phyloP scores from a whole-genome alignment of 768 basidiomycete genomes.

The Leccinum variicolor region DNA sequence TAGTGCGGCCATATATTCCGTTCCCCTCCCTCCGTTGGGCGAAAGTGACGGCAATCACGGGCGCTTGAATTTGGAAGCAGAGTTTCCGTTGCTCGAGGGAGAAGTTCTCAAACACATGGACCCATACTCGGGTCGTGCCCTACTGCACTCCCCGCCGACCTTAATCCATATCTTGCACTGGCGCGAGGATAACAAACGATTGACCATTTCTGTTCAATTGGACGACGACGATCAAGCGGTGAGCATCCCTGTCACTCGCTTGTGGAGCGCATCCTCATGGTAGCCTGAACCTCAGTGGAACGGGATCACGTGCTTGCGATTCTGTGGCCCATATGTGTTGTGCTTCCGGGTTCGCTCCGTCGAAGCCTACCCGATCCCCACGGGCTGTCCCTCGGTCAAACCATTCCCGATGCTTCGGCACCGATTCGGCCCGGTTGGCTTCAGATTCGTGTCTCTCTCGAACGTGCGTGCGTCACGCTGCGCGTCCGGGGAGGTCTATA shows the following conservation, averaged over 20 bases:
- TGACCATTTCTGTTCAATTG: conserved; percentile 18
- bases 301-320: conserved; percentile 39
- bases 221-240: conserved; percentile 34
- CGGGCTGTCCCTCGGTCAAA: conserved; percentile 4
- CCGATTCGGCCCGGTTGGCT: conserved; percentile 31
- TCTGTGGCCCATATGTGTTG: conserved; percentile 50
- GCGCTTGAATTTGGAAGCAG: conserved; percentile 7
- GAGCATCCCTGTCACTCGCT: conserved; percentile 3
- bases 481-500: conserved; percentile 36
- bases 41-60: not conserved
- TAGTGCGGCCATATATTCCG: conserved; percentile 13
- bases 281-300: conserved; percentile 32
- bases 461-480: conserved; percentile 33
- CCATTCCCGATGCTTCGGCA: conserved; percentile 20
- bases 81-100: conserved; percentile 10
- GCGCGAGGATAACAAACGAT: conserved; percentile 24
- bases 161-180: conserved; percentile 40
- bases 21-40: conserved; percentile 4
- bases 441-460: conserved; percentile 38
- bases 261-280: not conserved
- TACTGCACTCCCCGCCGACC: conserved; percentile 27
- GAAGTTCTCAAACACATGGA: conserved; percentile 37
- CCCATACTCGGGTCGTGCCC: conserved; percentile 28
- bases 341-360: conserved; percentile 50
- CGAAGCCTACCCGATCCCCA: conserved; percentile 35